Base-by-base conservation (phyloP, 352 stramenopile species). In the Phytophthora tubulina region DNA sequence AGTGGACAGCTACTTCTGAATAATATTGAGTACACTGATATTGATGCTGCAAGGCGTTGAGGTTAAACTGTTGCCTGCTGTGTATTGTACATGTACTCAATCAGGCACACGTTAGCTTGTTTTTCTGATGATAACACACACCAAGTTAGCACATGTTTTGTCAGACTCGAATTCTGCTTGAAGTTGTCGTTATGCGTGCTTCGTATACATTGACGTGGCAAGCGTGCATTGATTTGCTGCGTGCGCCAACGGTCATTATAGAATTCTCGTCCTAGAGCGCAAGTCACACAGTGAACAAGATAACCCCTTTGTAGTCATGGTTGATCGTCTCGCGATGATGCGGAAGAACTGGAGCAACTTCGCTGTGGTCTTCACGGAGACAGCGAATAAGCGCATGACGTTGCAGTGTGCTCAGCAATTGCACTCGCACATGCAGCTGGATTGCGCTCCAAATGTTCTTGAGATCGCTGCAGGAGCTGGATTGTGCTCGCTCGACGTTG, bases 351-450 rank as follows among this genome's bases (percentile, higher is more conserved):
- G 78, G 78, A 74, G 81, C 58, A 68, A 63, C 27, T 75, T 73
- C 42, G 72, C 80, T 41, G 65, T 51, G 32, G 15, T 55, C 8
- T 89, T 78, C 76, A 86, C 81, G 0, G 76, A 80, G 56, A 81
- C 70, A 42, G 68, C 71, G 52, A 86, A 86, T 72, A 84, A 83
- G 58, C 74, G 60, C 52, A 61, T 85, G 55, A 84, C 78, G 14
- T 54, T 79, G 60, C 81, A 89, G 53, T 82, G 73, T 46, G 63
- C 81, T n/a, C 33, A 36, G 6, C 46, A 85, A 17, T n/a, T 89
- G 54, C 78, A 89, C 72, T 61, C 65, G 3, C 68, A 85, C 60
- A 73, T 89, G 81, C 53, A 89, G 61, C 70, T 89, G 10, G 69
- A 84, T 30, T 14, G 14, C 3, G 78, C 78, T 10, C 56, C 56